These are phyloP conservation scores for Stagonosporopsis chrysanthemi DNA, from an alignment of 2,329 filamentous ascomycete species.

Conservation along the genomic window DNA sequence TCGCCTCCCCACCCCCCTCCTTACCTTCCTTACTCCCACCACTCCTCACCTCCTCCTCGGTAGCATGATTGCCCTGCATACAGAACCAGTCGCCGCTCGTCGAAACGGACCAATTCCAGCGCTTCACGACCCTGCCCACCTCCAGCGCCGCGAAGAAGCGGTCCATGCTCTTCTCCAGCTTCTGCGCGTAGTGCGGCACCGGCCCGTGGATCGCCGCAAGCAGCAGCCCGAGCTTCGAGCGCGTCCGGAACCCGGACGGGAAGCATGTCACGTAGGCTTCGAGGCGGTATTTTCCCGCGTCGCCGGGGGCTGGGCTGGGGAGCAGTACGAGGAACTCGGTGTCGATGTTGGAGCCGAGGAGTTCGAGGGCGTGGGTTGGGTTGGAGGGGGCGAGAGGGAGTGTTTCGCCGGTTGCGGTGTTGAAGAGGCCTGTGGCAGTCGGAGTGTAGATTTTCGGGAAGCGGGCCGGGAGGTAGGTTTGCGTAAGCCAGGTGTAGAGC, in stretches of 20 bases:
- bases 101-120: conserved; percentile 63
- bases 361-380: conserved; percentile 54
- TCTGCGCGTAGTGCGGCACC: conserved; percentile 64
- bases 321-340: conserved; percentile 68
- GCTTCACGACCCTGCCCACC: conserved; percentile 62
- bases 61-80: conserved; percentile 52
- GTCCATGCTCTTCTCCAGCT: conserved; percentile 68
- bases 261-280: conserved; percentile 65
- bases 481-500: conserved; percentile 63
- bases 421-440: conserved; percentile 49
- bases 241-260: conserved; percentile 65
- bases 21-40: conserved; percentile 23
- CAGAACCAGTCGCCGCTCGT: conserved; percentile 53
- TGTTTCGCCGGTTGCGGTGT: conserved; percentile 54
- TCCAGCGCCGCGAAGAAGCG: conserved; percentile 64
- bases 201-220: conserved; percentile 65
- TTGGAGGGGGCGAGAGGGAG: conserved; percentile 51
- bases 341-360: conserved; percentile 62
- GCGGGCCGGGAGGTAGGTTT: conserved; percentile 63
- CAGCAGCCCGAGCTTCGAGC: conserved; percentile 61
- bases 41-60: conserved; percentile 47
- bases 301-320: conserved; percentile 40
- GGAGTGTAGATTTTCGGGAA: conserved; percentile 63
- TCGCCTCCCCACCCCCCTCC: not conserved
- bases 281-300: conserved; percentile 59